Evolutionary conservation across 352 stramenopile genomes (phyloP).

Genomic region (Pseudoperonospora humuli): DNA sequence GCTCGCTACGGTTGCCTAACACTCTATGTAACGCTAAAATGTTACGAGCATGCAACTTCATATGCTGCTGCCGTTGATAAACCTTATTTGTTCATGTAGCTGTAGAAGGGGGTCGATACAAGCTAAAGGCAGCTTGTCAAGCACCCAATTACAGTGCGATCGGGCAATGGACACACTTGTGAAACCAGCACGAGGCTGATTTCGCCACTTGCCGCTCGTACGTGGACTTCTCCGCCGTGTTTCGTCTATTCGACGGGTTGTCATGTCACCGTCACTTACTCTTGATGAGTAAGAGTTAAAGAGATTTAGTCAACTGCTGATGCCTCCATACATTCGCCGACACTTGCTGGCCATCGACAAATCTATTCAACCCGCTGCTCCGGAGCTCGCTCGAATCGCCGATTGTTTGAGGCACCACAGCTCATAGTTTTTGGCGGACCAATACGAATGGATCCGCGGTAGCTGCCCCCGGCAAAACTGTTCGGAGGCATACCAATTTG

Average conservation of each 20-base stretch:
- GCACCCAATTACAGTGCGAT: constrained; percentile 3
- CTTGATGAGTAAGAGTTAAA: constrained; percentile 6
- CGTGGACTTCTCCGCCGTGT: constrained; percentile 29
- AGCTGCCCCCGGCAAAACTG: constrained; percentile 64
- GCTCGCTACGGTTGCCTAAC: too few species aligned
- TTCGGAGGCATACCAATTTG: constrained; percentile 37
- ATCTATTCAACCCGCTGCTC: constrained; percentile 59
- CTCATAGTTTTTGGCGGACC: constrained; percentile 48
- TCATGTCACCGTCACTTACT: constrained; percentile 10
- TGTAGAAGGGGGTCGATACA: background rate
- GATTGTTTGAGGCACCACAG: constrained; percentile 30
- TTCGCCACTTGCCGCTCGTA: constrained; percentile 24
- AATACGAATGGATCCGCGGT: constrained; percentile 67
- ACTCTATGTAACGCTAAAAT: too few species aligned
- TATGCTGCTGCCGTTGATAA: too few species aligned
- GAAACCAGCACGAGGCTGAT: background rate
- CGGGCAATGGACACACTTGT: constrained; percentile 16
- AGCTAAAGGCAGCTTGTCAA: constrained; percentile 3
- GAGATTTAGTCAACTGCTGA: constrained; percentile 7
- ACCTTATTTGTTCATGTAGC: background rate
- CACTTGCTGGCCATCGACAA: background rate
- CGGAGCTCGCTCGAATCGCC: constrained; percentile 55
- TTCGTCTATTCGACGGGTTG: constrained; percentile 19
- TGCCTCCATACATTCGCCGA: constrained; percentile 16
- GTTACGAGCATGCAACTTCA: too few species aligned